Conservation (phyloP, 192 early-diverging fungal species). For the Rhizophagus prolifer region DNA sequence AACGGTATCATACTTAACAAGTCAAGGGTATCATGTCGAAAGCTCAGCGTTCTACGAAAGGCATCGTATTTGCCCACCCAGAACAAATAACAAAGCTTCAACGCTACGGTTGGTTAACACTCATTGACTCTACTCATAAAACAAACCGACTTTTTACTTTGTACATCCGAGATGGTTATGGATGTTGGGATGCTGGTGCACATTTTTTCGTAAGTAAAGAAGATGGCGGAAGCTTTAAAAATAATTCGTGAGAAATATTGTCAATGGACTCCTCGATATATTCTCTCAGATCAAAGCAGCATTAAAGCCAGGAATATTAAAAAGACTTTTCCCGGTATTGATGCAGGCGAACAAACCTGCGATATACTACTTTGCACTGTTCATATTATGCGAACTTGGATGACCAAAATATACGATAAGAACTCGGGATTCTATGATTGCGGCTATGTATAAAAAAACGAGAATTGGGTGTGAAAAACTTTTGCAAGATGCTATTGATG, state of each 20-base stretch:
- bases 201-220: constrained; percentile 14
- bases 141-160: too few species aligned
- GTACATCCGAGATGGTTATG: too few species aligned
- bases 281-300: not conserved
- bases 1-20: too few species aligned
- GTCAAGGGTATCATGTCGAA: too few species aligned
- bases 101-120: too few species aligned
- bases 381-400: constrained; percentile 23
- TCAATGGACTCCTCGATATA: constrained; percentile 4
- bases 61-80: too few species aligned
- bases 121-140: too few species aligned
- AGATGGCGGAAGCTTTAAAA: constrained; percentile 25
- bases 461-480: constrained; percentile 10
- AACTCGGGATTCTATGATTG: not conserved
- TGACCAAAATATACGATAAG: not conserved
- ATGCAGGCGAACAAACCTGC: not conserved
- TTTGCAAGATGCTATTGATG: constrained; percentile 12
- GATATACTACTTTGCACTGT: constrained; percentile 26
- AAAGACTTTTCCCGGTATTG: not conserved
- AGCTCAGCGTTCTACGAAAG: too few species aligned
- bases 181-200: too few species aligned
- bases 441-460: constrained; percentile 3
- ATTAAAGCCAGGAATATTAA: constrained; percentile 24
- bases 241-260: not conserved
- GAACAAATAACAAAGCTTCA: too few species aligned